Conservation (phyloP, 352 stramenopile species). For the Phytophthora podocarpi region DNA sequence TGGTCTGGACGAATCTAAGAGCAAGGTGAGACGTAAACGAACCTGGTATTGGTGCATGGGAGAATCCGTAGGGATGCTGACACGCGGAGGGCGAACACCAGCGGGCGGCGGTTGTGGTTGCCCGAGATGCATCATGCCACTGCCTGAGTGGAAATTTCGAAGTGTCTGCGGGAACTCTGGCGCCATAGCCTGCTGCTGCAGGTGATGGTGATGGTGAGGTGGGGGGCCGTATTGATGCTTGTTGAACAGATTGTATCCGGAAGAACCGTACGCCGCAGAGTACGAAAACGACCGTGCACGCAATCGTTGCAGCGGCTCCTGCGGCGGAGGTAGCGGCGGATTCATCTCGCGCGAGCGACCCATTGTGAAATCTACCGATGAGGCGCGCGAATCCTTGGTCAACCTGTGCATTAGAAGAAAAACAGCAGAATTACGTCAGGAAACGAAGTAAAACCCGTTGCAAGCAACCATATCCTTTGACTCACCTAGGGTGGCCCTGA, state of each 20-base stretch:
- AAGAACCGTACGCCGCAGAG: slow-evolving; percentile 57
- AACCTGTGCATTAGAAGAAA: slow-evolving; percentile 15
- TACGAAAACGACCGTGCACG: slow-evolving; percentile 82
- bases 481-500: slow-evolving; percentile 35
- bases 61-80: slow-evolving; percentile 70
- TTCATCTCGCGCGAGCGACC: slow-evolving; percentile 53
- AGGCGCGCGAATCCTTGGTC: slow-evolving; percentile 75
- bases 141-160: slow-evolving; percentile 54
- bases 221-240: slow-evolving; percentile 54
- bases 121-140: slow-evolving; percentile 45
- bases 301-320: slow-evolving; percentile 70
- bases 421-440: slow-evolving; percentile 6
- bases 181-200: slow-evolving; percentile 37
- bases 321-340: slow-evolving; percentile 65
- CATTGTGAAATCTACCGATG: slow-evolving; percentile 80
- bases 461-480: background rate
- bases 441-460: background rate
- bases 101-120: slow-evolving; percentile 35
- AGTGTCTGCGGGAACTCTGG: slow-evolving; percentile 68
- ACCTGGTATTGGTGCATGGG: slow-evolving; percentile 78
- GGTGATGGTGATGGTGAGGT: slow-evolving; percentile 50
- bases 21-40: slow-evolving; percentile 10
- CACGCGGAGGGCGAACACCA: slow-evolving; percentile 63
- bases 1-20: background rate
- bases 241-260: slow-evolving; percentile 54